Conservation (phyloP, 2,329 filamentous ascomycete species). For the Knufia petricola region DNA sequence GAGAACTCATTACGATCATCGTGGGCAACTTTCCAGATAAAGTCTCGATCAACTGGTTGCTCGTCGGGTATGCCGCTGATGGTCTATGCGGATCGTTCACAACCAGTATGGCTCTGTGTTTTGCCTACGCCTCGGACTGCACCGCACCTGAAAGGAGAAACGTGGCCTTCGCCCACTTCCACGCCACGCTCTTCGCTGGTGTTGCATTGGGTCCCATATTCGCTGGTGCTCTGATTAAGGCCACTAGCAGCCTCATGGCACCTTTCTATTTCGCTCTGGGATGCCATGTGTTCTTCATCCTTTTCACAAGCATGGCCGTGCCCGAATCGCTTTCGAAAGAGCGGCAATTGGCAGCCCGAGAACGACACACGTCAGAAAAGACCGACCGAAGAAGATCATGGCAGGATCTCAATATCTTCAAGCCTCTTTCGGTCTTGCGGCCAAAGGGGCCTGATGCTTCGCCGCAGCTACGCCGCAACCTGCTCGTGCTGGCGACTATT, state of each 20-base stretch:
- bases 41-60: constrained; percentile 67
- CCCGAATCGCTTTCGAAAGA: constrained; percentile 76
- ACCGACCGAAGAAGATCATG: constrained; percentile 28
- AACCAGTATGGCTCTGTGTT: constrained; percentile 63
- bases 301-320: constrained; percentile 60
- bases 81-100: constrained; percentile 85
- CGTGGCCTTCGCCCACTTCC: constrained; percentile 79
- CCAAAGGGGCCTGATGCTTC: constrained; percentile 58
- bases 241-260: constrained; percentile 63
- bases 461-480: constrained; percentile 59
- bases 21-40: constrained; percentile 64
- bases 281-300: constrained; percentile 64
- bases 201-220: constrained; percentile 77
- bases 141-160: constrained; percentile 69
- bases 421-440: constrained; percentile 66
- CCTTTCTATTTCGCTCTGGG: constrained; percentile 74
- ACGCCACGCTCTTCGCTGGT: constrained; percentile 81
- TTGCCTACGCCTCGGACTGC: constrained; percentile 86
- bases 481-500: constrained; percentile 68
- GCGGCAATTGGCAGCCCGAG: constrained; percentile 59
- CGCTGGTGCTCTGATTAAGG: constrained; percentile 68
- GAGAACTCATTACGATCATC: constrained; percentile 68
- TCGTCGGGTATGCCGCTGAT: constrained; percentile 68
- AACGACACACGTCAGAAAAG: constrained; percentile 48
- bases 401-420: constrained; percentile 56